These are phyloP conservation scores for Ganoderma lucidum DNA, from an alignment of 1,284 basidiomycete species.

Conservation along the genomic window DNA sequence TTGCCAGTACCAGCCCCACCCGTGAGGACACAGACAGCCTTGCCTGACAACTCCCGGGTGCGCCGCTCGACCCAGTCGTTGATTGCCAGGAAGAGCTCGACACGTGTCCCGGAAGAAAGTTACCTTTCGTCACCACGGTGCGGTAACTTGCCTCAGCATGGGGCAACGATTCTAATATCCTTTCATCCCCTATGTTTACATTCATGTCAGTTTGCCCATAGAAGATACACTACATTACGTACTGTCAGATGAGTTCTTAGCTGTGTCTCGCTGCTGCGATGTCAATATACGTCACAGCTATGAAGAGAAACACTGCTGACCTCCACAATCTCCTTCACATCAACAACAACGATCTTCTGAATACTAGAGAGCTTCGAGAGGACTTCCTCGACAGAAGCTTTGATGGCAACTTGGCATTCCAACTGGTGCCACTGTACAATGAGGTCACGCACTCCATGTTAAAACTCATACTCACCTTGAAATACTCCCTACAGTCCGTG, in stretches of 20 bases:
- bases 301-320: neutral
- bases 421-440: neutral
- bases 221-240: neutral
- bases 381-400: neutral
- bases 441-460: neutral
- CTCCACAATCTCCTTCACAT: neutral
- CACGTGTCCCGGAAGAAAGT: slow-evolving; percentile 29
- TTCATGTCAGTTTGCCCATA: neutral
- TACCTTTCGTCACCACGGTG: slow-evolving; percentile 9
- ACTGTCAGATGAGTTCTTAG: neutral
- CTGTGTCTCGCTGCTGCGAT: neutral
- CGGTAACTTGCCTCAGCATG: slow-evolving; percentile 19
- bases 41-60: neutral
- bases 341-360: neutral
- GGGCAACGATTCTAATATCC: slow-evolving; percentile 12
- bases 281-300: neutral
- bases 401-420: slow-evolving; percentile 5
- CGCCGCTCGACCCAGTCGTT: slow-evolving; percentile 18
- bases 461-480: neutral
- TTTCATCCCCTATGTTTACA: neutral
- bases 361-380: neutral
- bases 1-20: slow-evolving; percentile 28
- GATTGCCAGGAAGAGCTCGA: slow-evolving; percentile 11
- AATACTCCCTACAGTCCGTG: neutral
- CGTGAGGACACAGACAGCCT: slow-evolving; percentile 22